Evolutionary conservation across 192 early-diverging fungal genomes (phyloP), one percentile per base, ranked within the genome.

Genomic region (Entomortierella lignicola): DNA sequence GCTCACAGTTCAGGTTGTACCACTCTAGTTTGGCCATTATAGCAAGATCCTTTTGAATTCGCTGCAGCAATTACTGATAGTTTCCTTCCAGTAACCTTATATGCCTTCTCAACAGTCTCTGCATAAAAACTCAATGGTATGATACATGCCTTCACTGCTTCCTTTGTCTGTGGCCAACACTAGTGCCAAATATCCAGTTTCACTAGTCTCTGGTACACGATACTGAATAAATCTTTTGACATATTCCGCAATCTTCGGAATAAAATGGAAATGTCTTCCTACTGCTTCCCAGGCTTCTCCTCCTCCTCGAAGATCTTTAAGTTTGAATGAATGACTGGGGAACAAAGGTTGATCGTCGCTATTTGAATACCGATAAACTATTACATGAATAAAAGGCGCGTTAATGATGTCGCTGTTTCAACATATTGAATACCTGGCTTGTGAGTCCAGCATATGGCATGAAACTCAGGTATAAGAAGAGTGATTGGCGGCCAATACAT

Each of bases 391-490:
- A 79, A 43, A 29, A 79, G 70, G 25, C 70, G 75, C 3, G 62
- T 55, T 32, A 56, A 27, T 41, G 70, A 79, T 4, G 63, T 70
- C 17, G 34, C n/a, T n/a, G n/a, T n/a, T n/a, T n/a, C n/a, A n/a
- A n/a, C n/a, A n/a, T n/a, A n/a, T n/a, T n/a, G n/a, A n/a, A n/a
- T 77, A 68, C 75, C 55, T 79, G 75, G 32, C 70, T 79, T 34
- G 75, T 79, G 20, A 79, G 62, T 26, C 75, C 75, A 4, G 67
- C 75, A 26, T 79, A 79, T 8, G 57, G 42, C 56, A 79, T 60
- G 50, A 44, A 79, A 20, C 48, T 31, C 25, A 79, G 50, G 32
- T 79, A 79, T 25, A 55, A 59, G 25, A 30, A 25, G 5, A 20
- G 12, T 0, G 68, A n/a, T n/a, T n/a, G n/a, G n/a, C n/a, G 55